Evolutionary conservation across 305 asterid genomes (phyloP).

Genomic region (Rubia peregrina): DNA sequence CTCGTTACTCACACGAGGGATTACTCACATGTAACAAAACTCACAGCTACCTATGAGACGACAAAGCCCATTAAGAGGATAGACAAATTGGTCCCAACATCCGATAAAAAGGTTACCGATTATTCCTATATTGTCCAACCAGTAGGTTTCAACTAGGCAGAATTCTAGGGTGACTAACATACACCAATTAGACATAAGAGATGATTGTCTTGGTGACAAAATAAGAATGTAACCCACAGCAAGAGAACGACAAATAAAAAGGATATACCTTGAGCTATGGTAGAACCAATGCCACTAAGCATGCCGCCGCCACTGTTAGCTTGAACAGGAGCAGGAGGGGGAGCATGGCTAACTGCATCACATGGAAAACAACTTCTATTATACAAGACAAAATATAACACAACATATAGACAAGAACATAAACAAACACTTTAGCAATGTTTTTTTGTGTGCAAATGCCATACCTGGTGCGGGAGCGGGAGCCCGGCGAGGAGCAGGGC

Average conservation of each 20-base stretch:
- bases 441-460: no score
- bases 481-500: constrained; percentile 39
- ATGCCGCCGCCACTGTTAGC: constrained; percentile 63
- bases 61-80: not conserved
- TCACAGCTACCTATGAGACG: no score
- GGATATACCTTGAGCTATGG: constrained; percentile 50
- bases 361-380: constrained; percentile 2
- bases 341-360: constrained; percentile 52
- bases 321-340: constrained; percentile 61
- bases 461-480: constrained; percentile 46
- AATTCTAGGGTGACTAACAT: not conserved
- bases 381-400: not conserved
- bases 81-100: not conserved
- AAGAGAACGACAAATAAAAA: not conserved
- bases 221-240: not conserved
- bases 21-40: not conserved
- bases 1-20: not conserved
- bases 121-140: not conserved
- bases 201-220: not conserved
- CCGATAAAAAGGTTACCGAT: not conserved
- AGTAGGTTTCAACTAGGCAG: not conserved
- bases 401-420: not conserved
- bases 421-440: no score
- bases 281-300: constrained; percentile 59
- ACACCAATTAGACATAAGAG: no score